Evolutionary conservation across 1,139 yeast species (phyloP).

Genomic region (Saccharomycopsis hybrid): DNA sequence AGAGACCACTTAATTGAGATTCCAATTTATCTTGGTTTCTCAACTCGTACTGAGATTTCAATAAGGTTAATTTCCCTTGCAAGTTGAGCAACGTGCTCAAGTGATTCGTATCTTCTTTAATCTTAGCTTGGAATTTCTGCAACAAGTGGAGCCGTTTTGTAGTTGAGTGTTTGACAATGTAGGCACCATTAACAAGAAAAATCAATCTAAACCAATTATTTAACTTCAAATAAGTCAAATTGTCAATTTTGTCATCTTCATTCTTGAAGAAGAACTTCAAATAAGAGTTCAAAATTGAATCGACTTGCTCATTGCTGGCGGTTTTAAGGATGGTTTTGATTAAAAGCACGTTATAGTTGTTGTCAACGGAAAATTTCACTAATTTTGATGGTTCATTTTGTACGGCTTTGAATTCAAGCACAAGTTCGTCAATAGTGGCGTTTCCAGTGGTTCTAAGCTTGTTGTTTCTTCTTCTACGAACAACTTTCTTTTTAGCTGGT

Average conservation of each 20-base stretch:
- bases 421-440: conserved; percentile 8
- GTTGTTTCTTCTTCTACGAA: not conserved
- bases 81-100: conserved; percentile 44
- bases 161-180: conserved; percentile 53
- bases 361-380: conserved; percentile 9
- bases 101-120: conserved; percentile 6
- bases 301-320: conserved; percentile 14
- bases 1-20: not conserved
- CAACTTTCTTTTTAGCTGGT: not conserved
- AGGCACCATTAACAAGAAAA: conserved; percentile 68
- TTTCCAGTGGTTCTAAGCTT: conserved; percentile 5
- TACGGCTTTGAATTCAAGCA: conserved; percentile 1
- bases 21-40: conserved; percentile 35
- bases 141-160: conserved; percentile 54
- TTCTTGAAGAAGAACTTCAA: conserved; percentile 9
- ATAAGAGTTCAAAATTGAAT: conserved; percentile 5
- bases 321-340: conserved; percentile 16
- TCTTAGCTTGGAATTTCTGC: conserved; percentile 40
- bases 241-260: not conserved
- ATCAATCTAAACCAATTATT: conserved; percentile 76
- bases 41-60: conserved; percentile 56
- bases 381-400: conserved; percentile 5
- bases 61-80: conserved; percentile 63
- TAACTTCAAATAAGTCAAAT: conserved; percentile 29
- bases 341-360: conserved; percentile 11